phyloP scores from a whole-genome alignment of 73 alveolate genomes.

The Uronychia binucleata region DNA sequence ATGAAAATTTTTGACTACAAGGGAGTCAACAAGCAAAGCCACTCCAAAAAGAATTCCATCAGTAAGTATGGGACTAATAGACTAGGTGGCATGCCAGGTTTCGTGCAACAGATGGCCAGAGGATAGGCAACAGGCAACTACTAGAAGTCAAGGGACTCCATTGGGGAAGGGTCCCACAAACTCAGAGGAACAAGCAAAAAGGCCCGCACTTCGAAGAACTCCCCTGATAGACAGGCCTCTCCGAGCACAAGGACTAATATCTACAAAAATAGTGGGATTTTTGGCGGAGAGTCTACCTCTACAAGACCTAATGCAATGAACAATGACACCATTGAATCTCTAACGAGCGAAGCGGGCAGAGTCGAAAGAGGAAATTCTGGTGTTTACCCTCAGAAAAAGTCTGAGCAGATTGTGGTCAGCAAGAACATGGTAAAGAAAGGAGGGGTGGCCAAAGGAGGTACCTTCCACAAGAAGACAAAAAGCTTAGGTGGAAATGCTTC shows the following conservation, averaged over 20 bases:
- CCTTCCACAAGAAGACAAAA: not conserved
- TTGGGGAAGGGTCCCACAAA: not conserved
- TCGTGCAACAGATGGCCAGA: not conserved
- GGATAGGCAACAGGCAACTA: not conserved
- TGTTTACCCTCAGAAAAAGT: not conserved
- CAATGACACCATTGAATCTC: not conserved
- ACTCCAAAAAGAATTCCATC: not conserved
- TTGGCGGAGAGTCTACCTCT: constrained; percentile 1
- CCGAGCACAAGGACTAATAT: not conserved
- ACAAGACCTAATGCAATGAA: not conserved
- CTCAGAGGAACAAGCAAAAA: not conserved
- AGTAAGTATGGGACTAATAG: not conserved
- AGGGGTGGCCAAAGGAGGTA: not conserved
- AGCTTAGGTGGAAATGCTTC: not conserved
- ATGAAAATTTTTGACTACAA: not conserved
- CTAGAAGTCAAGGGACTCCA: not conserved
- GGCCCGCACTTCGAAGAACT: not conserved
- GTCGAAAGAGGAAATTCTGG: not conserved
- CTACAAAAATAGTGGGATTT: not conserved
- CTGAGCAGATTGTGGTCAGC: not conserved
- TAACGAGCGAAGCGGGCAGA: not conserved
- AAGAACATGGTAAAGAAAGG: not conserved
- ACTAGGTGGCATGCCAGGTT: not conserved
- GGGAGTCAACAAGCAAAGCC: not conserved
- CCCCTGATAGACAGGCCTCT: not conserved